These are phyloP conservation scores for Eurotiales sp. DNA, from an alignment of 2,329 filamentous ascomycete species.

Conservation along the genomic window DNA sequence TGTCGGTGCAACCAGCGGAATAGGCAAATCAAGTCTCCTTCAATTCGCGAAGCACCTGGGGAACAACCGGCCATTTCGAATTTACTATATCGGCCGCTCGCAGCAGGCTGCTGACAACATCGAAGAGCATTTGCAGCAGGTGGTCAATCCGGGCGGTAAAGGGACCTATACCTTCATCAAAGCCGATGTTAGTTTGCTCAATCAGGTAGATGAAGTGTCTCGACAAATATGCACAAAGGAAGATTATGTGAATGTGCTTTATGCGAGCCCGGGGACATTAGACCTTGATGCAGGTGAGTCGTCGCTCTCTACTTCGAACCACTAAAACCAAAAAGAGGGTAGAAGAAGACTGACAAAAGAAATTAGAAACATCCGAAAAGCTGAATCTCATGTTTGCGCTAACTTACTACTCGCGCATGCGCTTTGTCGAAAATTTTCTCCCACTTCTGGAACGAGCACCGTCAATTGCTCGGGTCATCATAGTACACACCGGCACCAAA, in stretches of 20 bases:
- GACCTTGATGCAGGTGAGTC: not conserved
- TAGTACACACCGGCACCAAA: constrained; percentile 37
- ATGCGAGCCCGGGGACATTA: constrained; percentile 34
- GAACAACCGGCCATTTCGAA: constrained; percentile 33
- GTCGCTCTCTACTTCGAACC: too few species aligned
- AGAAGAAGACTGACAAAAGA: not conserved
- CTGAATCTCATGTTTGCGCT: constrained; percentile 46
- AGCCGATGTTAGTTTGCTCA: constrained; percentile 33
- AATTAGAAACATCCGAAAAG: constrained; percentile 35
- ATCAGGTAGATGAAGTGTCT: constrained; percentile 30
- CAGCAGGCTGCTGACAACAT: constrained; percentile 37
- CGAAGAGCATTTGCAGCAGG: constrained; percentile 38
- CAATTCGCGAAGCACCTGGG: constrained; percentile 44
- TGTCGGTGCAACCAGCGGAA: constrained; percentile 50
- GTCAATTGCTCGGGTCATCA: constrained; percentile 30
- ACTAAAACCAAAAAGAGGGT: too few species aligned
- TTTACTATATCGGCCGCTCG: constrained; percentile 51
- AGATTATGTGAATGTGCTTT: constrained; percentile 35
- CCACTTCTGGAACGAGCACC: constrained; percentile 29
- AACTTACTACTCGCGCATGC: constrained; percentile 47
- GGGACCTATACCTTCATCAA: constrained; percentile 29
- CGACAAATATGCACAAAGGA: constrained; percentile 24
- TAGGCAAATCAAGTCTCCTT: constrained; percentile 48
- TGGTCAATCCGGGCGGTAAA: constrained; percentile 21
- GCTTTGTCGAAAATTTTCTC: constrained; percentile 40